phyloP scores from a whole-genome alignment of 768 basidiomycete species.

The Termitomyces heimii region DNA sequence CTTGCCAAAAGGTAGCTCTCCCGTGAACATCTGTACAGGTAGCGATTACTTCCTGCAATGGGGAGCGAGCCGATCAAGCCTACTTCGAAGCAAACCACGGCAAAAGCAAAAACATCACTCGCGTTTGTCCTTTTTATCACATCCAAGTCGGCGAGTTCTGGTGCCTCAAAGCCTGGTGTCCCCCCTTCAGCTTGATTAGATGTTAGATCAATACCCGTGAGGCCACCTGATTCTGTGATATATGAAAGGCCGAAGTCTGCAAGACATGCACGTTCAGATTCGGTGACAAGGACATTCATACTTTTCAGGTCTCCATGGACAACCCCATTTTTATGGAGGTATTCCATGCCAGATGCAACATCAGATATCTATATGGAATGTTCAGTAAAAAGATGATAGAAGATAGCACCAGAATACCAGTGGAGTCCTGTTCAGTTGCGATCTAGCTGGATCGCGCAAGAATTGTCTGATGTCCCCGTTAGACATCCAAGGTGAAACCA shows the following conservation, averaged over 20 bases:
- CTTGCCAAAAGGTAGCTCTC: neutral
- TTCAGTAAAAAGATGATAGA: neutral
- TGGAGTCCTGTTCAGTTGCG: constrained; percentile 2
- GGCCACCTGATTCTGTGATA: constrained; percentile 11
- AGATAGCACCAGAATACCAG: neutral
- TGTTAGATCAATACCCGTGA: constrained; percentile 5
- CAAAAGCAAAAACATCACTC: constrained; percentile 4
- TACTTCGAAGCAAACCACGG: constrained; percentile 1
- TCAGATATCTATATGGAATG: constrained; percentile 18
- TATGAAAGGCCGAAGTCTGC: constrained; percentile 42
- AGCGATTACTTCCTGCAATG: neutral
- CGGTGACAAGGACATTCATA: constrained; percentile 13
- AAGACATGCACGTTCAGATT: constrained; percentile 28
- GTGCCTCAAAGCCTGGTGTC: constrained; percentile 26
- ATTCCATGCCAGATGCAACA: constrained; percentile 23
- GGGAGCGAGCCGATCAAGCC: neutral
- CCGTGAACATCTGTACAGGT: neutral
- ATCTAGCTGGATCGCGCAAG: neutral
- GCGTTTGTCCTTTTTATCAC: neutral
- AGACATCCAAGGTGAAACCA: constrained; percentile 31
- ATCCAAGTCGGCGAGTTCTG: constrained; percentile 22
- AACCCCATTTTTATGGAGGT: constrained; percentile 27
- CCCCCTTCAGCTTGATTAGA: constrained; percentile 12
- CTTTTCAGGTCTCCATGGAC: constrained; percentile 43
- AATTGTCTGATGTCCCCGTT: constrained; percentile 24